Evolutionary conservation across 495 filamentous ascomycete genomes (phyloP).

Genomic region (Talaromyces stipitatus): DNA sequence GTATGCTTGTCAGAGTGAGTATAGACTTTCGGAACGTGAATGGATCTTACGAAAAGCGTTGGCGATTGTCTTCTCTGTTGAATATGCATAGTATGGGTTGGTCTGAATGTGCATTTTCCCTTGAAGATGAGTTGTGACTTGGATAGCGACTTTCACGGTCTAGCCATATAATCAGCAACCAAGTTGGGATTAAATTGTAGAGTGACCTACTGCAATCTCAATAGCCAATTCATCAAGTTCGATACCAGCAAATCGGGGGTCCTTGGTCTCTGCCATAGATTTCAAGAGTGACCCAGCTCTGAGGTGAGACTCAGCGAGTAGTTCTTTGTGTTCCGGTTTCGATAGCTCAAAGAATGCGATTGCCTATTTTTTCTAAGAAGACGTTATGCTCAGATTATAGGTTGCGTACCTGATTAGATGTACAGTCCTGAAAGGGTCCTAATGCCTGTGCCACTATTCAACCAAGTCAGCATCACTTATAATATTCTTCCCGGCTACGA

Average conservation of each 20-base stretch:
- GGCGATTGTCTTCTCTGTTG: conserved; percentile 41
- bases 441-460: conserved; percentile 44
- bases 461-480: not conserved
- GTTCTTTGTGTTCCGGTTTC: conserved; percentile 32
- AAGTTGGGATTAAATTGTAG: not conserved
- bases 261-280: conserved; percentile 5
- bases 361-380: conserved; percentile 29
- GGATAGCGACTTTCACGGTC: conserved; percentile 47
- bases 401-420: conserved; percentile 52
- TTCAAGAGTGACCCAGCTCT: conserved; percentile 25
- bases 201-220: conserved; percentile 40
- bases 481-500: not conserved
- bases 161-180: conserved; percentile 7
- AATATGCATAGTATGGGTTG: conserved; percentile 50
- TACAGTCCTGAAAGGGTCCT: conserved; percentile 57
- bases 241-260: conserved; percentile 27
- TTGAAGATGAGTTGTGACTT: conserved; percentile 42
- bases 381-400: not conserved
- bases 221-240: conserved; percentile 44
- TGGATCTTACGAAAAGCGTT: conserved; percentile 45
- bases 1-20: not conserved
- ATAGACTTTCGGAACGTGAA: not conserved
- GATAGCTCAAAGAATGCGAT: conserved; percentile 53
- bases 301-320: conserved; percentile 38
- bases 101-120: conserved; percentile 54